Base-by-base conservation (phyloP, 495 filamentous ascomycete species). In the Astrothelium subdiscretum region DNA sequence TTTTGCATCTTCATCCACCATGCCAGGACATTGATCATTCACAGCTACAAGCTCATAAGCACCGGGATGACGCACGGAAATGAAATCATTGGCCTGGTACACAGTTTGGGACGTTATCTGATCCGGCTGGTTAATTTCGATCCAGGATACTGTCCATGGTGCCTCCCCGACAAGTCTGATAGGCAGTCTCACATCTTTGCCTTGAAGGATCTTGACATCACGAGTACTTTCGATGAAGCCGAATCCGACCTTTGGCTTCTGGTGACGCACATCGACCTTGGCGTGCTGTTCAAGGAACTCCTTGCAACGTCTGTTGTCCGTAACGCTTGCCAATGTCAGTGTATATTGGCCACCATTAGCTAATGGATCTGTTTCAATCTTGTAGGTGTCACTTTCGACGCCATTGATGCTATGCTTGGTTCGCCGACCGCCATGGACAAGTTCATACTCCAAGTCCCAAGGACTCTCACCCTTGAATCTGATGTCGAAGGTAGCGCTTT, bases 401-500 rank as follows among this genome's bases (percentile, higher is more conserved):
- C 76, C 81, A 8, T 83, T 76, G n/a, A 84, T 77, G 26, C 80
- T 81, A 63, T 86, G 77, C 54, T 87, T 86, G 27, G 80, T 84
- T 58, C 90, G 82, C 75, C 88, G 95, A 35, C 91, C 91, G 63
- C 87, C 85, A 70, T 97, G 88, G n/a, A 96, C 81, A 31, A 97
- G 75, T 70, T 97, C 94, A 75, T 96, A 98, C 66, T 96, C 90
- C 8, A 98, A 71, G n/a, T 76, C 87, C 79, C 90, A 95, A 0
- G 94, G 94, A 22, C 82, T 77, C 63, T 96, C 90, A 32, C 95
- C 94, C 59, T 85, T 75, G 51, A 97, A 81, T 61, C 77, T 72
- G 42, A 97, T 81, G 44, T 87, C 81, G 24, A 92, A 82, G 27
- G 83, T 80, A 4, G 90, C 82, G 29, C 85, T 80, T 60, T 96